Conservation (phyloP, 179 eudicot species). For the Drosera spatulata region DNA sequence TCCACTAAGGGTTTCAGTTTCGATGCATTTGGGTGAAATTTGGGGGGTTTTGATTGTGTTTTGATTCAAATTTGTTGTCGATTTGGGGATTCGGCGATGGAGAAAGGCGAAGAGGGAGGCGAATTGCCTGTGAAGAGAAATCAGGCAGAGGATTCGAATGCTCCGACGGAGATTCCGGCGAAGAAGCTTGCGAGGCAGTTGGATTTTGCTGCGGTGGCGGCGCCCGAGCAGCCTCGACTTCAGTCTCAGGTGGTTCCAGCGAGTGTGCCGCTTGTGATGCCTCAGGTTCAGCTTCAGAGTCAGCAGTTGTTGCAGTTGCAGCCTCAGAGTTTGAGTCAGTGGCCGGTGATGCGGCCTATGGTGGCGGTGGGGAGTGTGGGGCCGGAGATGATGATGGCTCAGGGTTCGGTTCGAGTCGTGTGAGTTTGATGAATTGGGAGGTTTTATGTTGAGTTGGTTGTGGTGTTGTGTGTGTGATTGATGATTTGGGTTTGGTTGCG, state of each 20-base stretch:
- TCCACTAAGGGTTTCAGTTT: too few relatives aligned
- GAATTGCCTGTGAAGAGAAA: conserved; percentile 40
- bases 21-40: too few relatives aligned
- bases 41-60: conserved; percentile 3
- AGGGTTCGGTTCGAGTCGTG: too few relatives aligned
- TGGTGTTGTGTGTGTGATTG: too few relatives aligned
- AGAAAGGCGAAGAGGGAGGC: conserved; percentile 37
- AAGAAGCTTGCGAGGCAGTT: conserved; percentile 86
- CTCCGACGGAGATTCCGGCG: conserved; percentile 36
- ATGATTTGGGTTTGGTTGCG: too few relatives aligned
- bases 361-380: too few relatives aligned
- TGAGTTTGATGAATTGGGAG: too few relatives aligned
- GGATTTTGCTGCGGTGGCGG: conserved; percentile 43
- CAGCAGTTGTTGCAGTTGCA: not conserved
- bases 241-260: conserved; percentile 1
- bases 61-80: not conserved
- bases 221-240: conserved; percentile 5
- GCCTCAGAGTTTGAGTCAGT: not conserved
- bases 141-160: conserved; percentile 13
- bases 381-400: too few relatives aligned
- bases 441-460: too few relatives aligned
- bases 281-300: too few relatives aligned
- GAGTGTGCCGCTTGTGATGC: too few relatives aligned
- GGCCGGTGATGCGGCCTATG: too few relatives aligned
- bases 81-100: conserved; percentile 23